Evolutionary conservation across 2,329 filamentous ascomycete species (phyloP).

Genomic region (Huntiella omanensis): DNA sequence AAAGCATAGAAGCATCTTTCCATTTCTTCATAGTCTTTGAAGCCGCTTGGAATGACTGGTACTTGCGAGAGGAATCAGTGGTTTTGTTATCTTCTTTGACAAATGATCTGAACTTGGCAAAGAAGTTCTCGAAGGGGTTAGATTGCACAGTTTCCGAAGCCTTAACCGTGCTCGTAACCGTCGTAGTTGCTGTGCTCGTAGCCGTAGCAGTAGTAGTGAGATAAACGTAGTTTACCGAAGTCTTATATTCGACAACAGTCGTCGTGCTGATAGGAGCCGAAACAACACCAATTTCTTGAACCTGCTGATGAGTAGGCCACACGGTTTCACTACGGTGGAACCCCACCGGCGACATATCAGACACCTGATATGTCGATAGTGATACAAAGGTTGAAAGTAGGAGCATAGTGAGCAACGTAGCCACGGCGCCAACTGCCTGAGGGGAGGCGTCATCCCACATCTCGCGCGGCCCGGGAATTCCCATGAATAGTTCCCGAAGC

Average conservation of each 20-base stretch:
- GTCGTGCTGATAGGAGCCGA: neutral
- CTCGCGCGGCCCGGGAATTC: too few species aligned
- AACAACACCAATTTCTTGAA: too few species aligned
- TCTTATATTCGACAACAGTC: constrained; percentile 9
- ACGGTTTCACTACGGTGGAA: neutral
- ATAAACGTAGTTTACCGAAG: constrained; percentile 6
- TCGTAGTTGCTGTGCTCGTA: neutral
- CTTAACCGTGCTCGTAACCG: too few species aligned
- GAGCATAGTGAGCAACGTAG: neutral
- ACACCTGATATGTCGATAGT: too few species aligned
- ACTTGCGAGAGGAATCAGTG: too few species aligned
- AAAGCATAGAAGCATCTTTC: too few species aligned
- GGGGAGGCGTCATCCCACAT: neutral
- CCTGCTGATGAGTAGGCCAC: neutral
- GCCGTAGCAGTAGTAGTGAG: constrained; percentile 7
- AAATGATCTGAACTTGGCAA: too few species aligned
- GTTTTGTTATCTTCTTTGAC: too few species aligned
- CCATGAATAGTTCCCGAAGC: neutral
- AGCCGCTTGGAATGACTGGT: too few species aligned
- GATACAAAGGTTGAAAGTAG: neutral
- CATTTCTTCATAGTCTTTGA: too few species aligned
- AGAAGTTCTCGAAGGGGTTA: too few species aligned
- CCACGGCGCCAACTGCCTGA: neutral
- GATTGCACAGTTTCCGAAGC: too few species aligned
- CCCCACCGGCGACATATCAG: neutral